Evolutionary conservation across 1,284 basidiomycete species (phyloP), one percentile per base, ranked within the genome.

Genomic region (Sporisorium graminicola): DNA sequence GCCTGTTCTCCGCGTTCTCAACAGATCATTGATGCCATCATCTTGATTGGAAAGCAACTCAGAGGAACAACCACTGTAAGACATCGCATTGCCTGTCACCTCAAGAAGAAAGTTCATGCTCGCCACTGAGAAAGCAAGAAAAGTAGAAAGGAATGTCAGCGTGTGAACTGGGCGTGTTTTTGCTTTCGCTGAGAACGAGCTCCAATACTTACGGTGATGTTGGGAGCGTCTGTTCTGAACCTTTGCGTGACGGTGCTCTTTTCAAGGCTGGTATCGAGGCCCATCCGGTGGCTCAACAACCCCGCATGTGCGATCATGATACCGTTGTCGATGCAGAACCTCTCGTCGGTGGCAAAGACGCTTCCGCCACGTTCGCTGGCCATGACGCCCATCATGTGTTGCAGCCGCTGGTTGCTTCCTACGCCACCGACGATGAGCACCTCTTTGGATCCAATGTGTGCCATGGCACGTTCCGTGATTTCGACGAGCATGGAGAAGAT

Each of bases 291-390:
- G 65, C 92, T 91, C 42, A 99, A 88, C 52, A 99, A 88, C 27
- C 96, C 96, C 2, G 97, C 97, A 86, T 99, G 97, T 1, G 97
- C 97, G 64, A 99, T 99, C 97, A 99, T 99, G 82, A 99, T 96
- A 3, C 97, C 97, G 82, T 99, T 99, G 87, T 99, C 97, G 73
- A 99, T 98, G 86, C 96, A 98, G 87, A 97, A 98, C 61, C 94
- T 89, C 87, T 98, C 95, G 86, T 99, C 97, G 0, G 94, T 99
- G 0, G 95, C 94, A 86, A 98, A 99, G 9, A 99, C 92, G 55
- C 90, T 90, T 0, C 96, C 97, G 37, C 90, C 91, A 24, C 97
- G 90, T 86, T 99, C 97, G 67, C 88, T 85, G 1, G 94, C 94
- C 97, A 99, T 99, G 72, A 94, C 91, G 16, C 92, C 92, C 97